Base-by-base conservation (phyloP, 495 filamentous ascomycete species). In the Aspergillus affinis region DNA sequence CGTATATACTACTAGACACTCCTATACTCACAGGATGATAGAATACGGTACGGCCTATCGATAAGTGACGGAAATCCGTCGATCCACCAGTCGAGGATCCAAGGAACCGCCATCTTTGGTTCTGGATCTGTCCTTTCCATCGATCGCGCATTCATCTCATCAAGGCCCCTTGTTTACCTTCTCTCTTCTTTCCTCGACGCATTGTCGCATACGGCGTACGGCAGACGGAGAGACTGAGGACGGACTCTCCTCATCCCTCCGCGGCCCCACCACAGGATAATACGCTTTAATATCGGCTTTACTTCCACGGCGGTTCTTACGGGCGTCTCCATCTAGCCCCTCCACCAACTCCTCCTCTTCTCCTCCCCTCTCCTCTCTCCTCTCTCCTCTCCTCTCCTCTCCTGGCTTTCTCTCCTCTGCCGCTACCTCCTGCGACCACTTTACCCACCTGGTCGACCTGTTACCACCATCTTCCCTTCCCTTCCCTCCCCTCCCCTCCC, bases 391-490 rank as follows among this genome's bases (percentile, higher is more conserved):
- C 19, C 50, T 54, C 27, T 19, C 17, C 46, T 48, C 15, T 30
- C 44, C 45, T 50, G 36, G 36, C 19, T 20, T 58, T 51, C 60
- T 51, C 60, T 52, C 59, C 62, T 55, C 51, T 17, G 36, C 57
- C 48, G 9, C 41, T 51, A 30, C n/a, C 19, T 59, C 54, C 60
- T 51, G 55, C 60, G 30, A 44, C 54, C 41, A 27, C 49, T 48
- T 53, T 44, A 29, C 55, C 47, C 55, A 62, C 51, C 56, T 27
- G 57, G 10, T 41, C 36, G 10, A 15, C 36, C 15, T 15, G 36
- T 41, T 10, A 15, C 36, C 29, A 8, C 29, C 29, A 32, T 32
- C 23, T 26, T 26, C 4, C 4, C 23, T 26, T 26, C 23, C 29
- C 29, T 32, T 8, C 10, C 10, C 36, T 15, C 13, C 15, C 12